phyloP scores from a whole-genome alignment of 1,284 basidiomycete genomes.

The Volvariella volvacea region DNA sequence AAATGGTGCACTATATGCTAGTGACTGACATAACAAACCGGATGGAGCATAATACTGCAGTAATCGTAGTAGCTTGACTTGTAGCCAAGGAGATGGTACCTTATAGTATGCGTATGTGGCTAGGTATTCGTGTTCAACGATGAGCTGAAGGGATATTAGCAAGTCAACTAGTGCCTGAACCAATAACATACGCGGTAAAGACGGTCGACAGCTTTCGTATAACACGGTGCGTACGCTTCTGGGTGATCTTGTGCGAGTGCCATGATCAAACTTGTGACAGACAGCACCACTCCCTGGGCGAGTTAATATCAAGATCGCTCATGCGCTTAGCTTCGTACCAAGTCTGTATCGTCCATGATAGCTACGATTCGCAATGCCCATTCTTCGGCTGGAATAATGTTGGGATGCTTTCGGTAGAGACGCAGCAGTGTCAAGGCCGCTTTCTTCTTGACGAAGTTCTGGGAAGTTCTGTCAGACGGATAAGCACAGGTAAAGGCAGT shows the following conservation, averaged over 20 bases:
- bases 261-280: slow-evolving; percentile 91
- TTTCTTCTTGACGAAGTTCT: slow-evolving; percentile 97
- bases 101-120: slow-evolving; percentile 95
- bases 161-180: background rate
- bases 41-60: slow-evolving; percentile 95
- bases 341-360: slow-evolving; percentile 89
- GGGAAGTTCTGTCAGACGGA: slow-evolving; percentile 67
- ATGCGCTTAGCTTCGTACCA: slow-evolving; percentile 40
- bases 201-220: slow-evolving; percentile 90
- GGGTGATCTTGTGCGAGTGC: slow-evolving; percentile 92
- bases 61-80: slow-evolving; percentile 91
- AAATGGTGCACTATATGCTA: background rate
- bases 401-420: slow-evolving; percentile 93
- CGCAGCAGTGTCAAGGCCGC: slow-evolving; percentile 91
- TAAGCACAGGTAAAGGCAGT: slow-evolving; percentile 9
- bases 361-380: slow-evolving; percentile 95
- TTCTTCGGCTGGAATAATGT: slow-evolving; percentile 87
- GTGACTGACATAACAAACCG: slow-evolving; percentile 39
- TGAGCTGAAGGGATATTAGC: slow-evolving; percentile 48
- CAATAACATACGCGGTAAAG: slow-evolving; percentile 64
- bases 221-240: slow-evolving; percentile 86
- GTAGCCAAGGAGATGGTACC: slow-evolving; percentile 96
- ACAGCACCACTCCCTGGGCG: slow-evolving; percentile 84
- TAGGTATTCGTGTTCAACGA: slow-evolving; percentile 86
- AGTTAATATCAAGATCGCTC: slow-evolving; percentile 7